Base-by-base conservation (phyloP, 257 asterid genomes). In the Plantago elongata region DNA sequence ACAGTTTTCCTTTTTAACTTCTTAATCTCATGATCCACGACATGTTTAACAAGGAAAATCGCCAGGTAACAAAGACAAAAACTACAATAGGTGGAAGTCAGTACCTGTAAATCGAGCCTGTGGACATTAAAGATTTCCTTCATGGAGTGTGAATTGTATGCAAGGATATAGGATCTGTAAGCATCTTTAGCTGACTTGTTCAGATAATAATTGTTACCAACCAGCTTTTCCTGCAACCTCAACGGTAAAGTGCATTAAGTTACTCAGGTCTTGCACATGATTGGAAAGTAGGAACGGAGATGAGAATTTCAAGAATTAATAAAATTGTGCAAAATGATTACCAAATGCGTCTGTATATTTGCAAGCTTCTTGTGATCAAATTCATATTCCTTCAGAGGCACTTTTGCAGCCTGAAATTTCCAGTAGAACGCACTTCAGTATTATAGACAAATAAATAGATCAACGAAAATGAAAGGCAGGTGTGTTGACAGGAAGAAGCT, bases 151-250 rank as follows among this genome's bases (percentile, higher is more conserved):
- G 97, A 89, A 69, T 89, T 84, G 74, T 93, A 93, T 0, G 99
- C 89, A 57, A 83, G 81, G 51, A 93, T 78, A 69, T 89, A 93
- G 60, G 96, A 70, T 75, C 91, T 81, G 79, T 93, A 93, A 4
- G 97, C 99, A 51, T 89, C 99, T 80, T 87, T 93, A 37, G 99
- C 99, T 0, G 94, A 87, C 79, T 93, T 83, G 65, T 84, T 84
- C 76, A 93, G 58, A 63, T 87, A 72, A 74, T 80, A 84, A 75
- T 93, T 93, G 63, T 74, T 80, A 17, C 86, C 63, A 13, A 93
- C 83, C 81, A 89, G 64, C 74, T 75, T 82, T 66, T 74, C 95
- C 99, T 92, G 89, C 65, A 78, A 38, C 5, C 49, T 15, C 40
- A 3, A 34, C 4, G 40, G 40, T 34, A 34, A 34, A 34, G 40